Evolutionary conservation across 257 asterid genomes (phyloP), one percentile per base, ranked within the genome.

Genomic region (Solanum peruvianum): DNA sequence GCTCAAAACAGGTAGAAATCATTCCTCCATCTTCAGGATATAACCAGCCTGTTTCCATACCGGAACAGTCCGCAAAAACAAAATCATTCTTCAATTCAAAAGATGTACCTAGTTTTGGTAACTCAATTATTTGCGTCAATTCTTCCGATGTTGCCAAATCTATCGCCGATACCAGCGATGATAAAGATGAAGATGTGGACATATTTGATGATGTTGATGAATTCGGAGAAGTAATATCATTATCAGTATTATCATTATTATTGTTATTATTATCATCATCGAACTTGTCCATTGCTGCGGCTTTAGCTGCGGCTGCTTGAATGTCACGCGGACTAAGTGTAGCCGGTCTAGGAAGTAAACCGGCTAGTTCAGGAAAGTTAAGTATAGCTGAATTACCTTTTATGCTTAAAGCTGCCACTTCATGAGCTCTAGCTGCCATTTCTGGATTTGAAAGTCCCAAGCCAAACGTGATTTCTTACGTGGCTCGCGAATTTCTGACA

Each of bases 361-460:
- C 87, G 0, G 95, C 98, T 0, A 95, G 90, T 70, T 94, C 91
- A 2, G 98, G 98, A 81, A 95, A 95, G 82, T 95, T 94, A 12
- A 95, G 94, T 3, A 92, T 93, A 3, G 96, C 98, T 4, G 98
- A 88, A 15, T 91, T 90, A 21, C 98, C 98, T 31, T 95, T 95
- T 33, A 95, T 94, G 91, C 95, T 93, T 8, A 94, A 45, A 4
- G 98, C 98, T 0, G 98, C 98, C 64, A 92, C 98, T 89, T 96
- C 98, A 78, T 96, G 98, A 12, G 98, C 98, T 88, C 98, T 91
- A 86, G 98, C 98, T 44, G 98, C 98, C 98, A 96, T 96, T 82
- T 96, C 97, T 6, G 98, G 97, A 0, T 94, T 93, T 1, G 98
- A 94, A 96, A 1, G 98, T 96, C 0, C 98, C 98, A 0, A 96